Evolutionary conservation across 2,329 filamentous ascomycete species (phyloP), one percentile per base, ranked within the genome.

Genomic region (Fusarium oligoseptatum): DNA sequence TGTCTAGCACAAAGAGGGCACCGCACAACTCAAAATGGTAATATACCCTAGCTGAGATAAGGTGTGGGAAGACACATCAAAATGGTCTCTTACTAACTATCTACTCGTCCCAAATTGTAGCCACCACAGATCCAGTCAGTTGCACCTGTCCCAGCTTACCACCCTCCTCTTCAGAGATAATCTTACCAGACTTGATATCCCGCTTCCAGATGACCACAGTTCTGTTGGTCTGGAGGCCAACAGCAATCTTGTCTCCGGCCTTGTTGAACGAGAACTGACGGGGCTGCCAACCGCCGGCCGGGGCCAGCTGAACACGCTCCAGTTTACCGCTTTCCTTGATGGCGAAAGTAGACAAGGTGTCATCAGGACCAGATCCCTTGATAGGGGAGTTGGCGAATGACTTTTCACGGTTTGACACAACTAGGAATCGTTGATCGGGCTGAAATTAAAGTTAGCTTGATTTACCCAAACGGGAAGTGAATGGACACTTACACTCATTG

Each of bases 231-330:
- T 78, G 76, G 15, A 78, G 76, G 2, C 76, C 76, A 4, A 78
- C 76, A 0, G 76, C 76, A 57, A 78, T 72, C 58, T 71, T 78
- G 22, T 78, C 76, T 24, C 76, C 76, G 2, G 56, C 61, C 6
- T 76, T 77, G 57, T 78, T 78, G 50, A 78, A 78, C 0, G 76
- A 75, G 32, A 78, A 78, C 10, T 78, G 76, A 3, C 76, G 76
- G 2, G 76, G 76, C 0, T 68, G 62, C 45, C 72, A 78, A 6
- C 76, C 76, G 2, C 76, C 76, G 1, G 75, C 76, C 0, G 76
- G 76, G 11, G 74, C 73, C 1, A 70, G 66, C 32, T 78, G 76
- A 0, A 78, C 70, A 1, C 66, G 75, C 29, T 71, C 37, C 0
- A 78, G 27, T 2, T 70, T 76, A 0, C 76, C 76, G 1, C 77